Evolutionary conservation across 331 rosid genomes (phyloP), one percentile per base, ranked within the genome.

Genomic region (Arachis monticola): DNA sequence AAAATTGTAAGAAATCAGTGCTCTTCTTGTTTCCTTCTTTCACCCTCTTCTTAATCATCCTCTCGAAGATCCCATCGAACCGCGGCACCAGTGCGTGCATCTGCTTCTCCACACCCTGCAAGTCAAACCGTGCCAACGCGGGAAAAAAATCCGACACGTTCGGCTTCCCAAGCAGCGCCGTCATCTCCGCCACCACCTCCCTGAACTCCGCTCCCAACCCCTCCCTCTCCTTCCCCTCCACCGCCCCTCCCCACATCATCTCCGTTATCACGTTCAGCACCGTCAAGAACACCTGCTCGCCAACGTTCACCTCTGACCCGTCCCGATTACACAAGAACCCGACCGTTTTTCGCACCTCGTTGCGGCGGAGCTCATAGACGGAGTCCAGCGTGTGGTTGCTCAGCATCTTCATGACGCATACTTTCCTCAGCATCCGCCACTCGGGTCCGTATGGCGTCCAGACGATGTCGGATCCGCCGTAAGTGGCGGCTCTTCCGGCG

Each of bases 381-480:
- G 92, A 84, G 53, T 94, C 96, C 11, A 94, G 64, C 9, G 89
- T 83, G 2, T 62, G 59, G 72, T 87, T 83, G 69, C 96, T 88
- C 1, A 92, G 88, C 99, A 94, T 92, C 84, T 90, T 94, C 3
- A 79, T 12, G 13, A 74, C 87, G 32, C 91, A 88, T 0, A 88
- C 87, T 76, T 89, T 93, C 61, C 98, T 64, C 74, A 91, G 46
- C 97, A 87, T 91, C 45, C 97, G 70, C 98, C 98, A 93, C 46
- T 91, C 90, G 0, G 89, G 72, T 5, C 96, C 96, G 51, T 93
- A 91, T 1, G 88, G 95, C 0, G 70, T 85, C 97, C 94, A 93
- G 0, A 13, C 90, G 4, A 90, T 85, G 75, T 94, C 95, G 2
- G 5, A 2, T 0, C 96, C 93, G 4, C 92, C 96, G 70, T 89